Evolutionary conservation across 306 rosid genomes (phyloP), one percentile per base, ranked within the genome.

Genomic region (Sicyos baderoa): DNA sequence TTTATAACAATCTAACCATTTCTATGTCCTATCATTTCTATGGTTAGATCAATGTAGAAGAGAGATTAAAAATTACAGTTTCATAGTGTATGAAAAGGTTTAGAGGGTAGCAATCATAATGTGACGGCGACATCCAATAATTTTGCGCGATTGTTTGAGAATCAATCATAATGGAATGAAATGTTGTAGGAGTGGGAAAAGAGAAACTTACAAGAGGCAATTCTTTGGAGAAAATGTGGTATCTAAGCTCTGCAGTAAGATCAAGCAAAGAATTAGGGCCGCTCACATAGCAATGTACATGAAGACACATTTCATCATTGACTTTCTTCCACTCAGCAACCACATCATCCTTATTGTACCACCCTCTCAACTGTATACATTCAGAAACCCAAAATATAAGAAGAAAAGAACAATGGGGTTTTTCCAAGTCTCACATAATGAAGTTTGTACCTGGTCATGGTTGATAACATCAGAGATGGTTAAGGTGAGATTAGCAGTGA

Each of bases 261-360:
- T 92, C 89, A 4, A 81, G 76, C 78, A 87, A 81, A 60, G 84
- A 81, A 75, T 86, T 86, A 2, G 96, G 98, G 72, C 98, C 98
- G 70, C 98, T 87, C 60, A 92, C 95, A 78, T 84, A 89, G 85
- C 98, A 92, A 82, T 89, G 98, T 61, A 92, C 81, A 81, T 92
- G 95, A 15, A 92, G 82, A 76, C 93, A 92, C 95, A 89, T 80
- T 70, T 92, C 95, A 56, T 83, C 88, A 50, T 85, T 84, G 73
- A 92, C 98, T 77, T 83, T 87, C 87, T 92, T 92, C 98, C 98
- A 92, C 78, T 89, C 98, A 23, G 96, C 98, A 44, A 92, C 96
- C 72, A 92, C 96, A 77, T 92, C 98, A 75, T 92, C 97, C 84
- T 86, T 89, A 71, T 81, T 84, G 22, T 92, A 89, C 98, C 98